A percentile compares a stretch with the other conserved stretches of the same genome.
These are phyloP conservation scores for Alternaria longipes DNA, from an alignment of 2,329 filamentous ascomycete genomes.

Conservation along the genomic window DNA sequence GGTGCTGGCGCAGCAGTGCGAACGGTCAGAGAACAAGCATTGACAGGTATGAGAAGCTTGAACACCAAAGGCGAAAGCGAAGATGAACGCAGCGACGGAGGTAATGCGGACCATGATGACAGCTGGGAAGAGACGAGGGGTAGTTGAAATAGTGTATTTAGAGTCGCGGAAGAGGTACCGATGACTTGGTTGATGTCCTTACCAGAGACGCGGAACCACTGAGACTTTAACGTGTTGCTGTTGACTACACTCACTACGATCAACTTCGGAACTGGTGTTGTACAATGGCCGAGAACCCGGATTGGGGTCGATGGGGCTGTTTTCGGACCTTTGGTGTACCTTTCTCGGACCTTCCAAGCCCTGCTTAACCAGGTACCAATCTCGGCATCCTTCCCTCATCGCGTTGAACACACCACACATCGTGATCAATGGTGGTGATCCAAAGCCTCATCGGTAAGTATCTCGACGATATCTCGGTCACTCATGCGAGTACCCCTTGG, in stretches of 20 bases:
- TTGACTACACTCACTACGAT: not conserved
- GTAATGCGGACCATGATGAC: not conserved
- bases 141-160: not conserved
- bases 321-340: conserved; percentile 1
- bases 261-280: not conserved
- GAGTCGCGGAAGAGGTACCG: not conserved
- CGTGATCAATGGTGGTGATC: not conserved
- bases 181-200: not conserved
- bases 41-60: conserved; percentile 3
- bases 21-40: not conserved
- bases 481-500: not conserved
- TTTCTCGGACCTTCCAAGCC: not conserved
- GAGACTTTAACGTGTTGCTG: not conserved
- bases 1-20: not conserved
- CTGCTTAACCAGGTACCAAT: conserved; percentile 2
- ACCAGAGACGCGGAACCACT: not conserved
- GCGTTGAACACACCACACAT: not conserved
- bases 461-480: not conserved
- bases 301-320: not conserved
- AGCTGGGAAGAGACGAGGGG: not conserved
- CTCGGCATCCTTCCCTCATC: conserved; percentile 5
- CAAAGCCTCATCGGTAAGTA: not conserved
- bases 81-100: not conserved
- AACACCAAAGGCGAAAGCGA: conserved; percentile 1
- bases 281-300: not conserved